Evolutionary conservation across 139 green algal species (phyloP).

Genomic region (Volvox africanus): DNA sequence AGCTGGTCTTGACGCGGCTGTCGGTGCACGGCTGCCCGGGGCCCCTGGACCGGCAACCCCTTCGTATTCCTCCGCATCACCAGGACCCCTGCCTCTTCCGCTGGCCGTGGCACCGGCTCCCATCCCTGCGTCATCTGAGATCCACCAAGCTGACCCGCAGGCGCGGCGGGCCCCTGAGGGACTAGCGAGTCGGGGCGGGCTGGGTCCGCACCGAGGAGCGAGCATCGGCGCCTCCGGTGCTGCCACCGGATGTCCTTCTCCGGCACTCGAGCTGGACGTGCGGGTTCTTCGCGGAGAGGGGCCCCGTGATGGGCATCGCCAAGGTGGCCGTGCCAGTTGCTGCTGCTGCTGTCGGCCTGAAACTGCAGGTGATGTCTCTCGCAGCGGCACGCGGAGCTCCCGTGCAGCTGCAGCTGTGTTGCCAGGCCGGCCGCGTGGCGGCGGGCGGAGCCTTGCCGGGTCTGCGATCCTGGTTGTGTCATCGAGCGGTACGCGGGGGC

Average conservation of each 20-base stretch:
- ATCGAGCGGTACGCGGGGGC: background rate
- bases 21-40: no score
- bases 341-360: background rate
- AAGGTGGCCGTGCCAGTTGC: background rate
- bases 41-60: no score
- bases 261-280: background rate
- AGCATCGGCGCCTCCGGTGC: background rate
- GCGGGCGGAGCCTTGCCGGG: background rate
- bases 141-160: no score
- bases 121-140: background rate
- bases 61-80: no score
- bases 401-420: background rate
- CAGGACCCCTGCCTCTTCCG: no score
- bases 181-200: no score
- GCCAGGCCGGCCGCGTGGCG: background rate
- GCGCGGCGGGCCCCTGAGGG: no score
- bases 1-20: no score
- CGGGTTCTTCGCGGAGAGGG: background rate
- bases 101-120: background rate
- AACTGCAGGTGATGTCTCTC: background rate
- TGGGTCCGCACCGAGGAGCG: no score
- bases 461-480: background rate
- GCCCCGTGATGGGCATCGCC: constrained; percentile 17
- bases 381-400: background rate
- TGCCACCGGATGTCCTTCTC: background rate